These are phyloP conservation scores for Trichoderma atroviride DNA, from an alignment of 2,329 filamentous ascomycete genomes.

Conservation along the genomic window DNA sequence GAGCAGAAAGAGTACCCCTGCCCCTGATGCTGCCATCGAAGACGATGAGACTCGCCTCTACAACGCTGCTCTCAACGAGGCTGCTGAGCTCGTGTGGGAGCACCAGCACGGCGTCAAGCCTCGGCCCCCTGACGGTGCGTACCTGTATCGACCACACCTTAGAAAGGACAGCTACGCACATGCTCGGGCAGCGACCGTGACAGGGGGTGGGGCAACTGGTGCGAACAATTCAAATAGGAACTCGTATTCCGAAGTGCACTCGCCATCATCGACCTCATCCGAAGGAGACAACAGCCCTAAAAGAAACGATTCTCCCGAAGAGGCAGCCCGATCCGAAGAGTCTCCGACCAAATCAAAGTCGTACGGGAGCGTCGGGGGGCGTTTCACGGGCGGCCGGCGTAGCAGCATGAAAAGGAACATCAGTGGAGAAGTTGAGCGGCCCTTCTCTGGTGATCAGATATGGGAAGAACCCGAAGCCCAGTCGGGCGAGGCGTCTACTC, in stretches of 20 bases:
- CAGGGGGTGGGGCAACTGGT: conserved; percentile 46
- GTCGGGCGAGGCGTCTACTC: conserved; percentile 23
- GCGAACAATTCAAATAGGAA: conserved; percentile 31
- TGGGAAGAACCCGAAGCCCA: conserved; percentile 79
- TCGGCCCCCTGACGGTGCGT: conserved; percentile 64
- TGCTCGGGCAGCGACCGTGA: conserved; percentile 63
- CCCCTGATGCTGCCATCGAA: conserved; percentile 24
- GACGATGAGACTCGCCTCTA: conserved; percentile 67
- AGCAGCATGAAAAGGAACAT: conserved; percentile 70
- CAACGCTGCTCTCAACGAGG: conserved; percentile 72
- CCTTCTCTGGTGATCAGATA: conserved; percentile 77
- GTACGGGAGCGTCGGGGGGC: conserved; percentile 46
- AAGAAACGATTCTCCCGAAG: conserved; percentile 36
- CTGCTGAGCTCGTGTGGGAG: conserved; percentile 76
- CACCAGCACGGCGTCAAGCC: conserved; percentile 63
- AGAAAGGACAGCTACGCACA: conserved; percentile 72
- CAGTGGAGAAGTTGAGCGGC: conserved; percentile 66
- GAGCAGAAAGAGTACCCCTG: conserved; percentile 33
- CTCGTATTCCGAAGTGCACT: conserved; percentile 4
- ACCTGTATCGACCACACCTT: conserved; percentile 68
- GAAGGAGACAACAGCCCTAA: conserved; percentile 49
- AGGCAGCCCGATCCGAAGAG: conserved; percentile 30
- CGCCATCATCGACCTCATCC: conserved; percentile 54
- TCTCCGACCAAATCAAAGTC: conserved; percentile 39
- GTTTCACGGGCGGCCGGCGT: conserved; percentile 53